Evolutionary conservation across 2,329 filamentous ascomycete genomes (phyloP).

Genomic region (Claviceps citrina): DNA sequence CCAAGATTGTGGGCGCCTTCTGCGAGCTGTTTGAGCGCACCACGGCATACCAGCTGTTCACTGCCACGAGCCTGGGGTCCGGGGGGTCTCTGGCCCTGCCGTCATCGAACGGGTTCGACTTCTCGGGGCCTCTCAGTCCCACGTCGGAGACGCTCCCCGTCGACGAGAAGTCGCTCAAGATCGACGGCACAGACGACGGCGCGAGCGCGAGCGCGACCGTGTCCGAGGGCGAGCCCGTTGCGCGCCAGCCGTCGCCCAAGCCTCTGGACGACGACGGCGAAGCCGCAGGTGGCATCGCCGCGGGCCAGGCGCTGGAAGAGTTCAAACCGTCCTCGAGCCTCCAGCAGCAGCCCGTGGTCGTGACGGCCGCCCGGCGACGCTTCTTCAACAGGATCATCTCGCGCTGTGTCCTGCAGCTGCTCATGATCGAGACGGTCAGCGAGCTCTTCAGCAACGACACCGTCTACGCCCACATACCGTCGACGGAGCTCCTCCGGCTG

Average conservation of each 20-base stretch:
- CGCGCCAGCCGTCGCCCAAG: constrained; percentile 14
- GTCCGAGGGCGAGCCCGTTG: constrained; percentile 19
- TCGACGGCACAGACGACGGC: constrained; percentile 37
- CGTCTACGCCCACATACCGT: constrained; percentile 88
- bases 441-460: constrained; percentile 96
- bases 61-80: constrained; percentile 49
- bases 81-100: constrained; percentile 36
- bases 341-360: constrained; percentile 78
- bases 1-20: constrained; percentile 86
- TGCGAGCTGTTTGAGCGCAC: constrained; percentile 90
- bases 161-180: constrained; percentile 44
- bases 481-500: constrained; percentile 69
- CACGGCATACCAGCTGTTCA: constrained; percentile 89
- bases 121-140: constrained; percentile 30
- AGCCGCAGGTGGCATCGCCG: constrained; percentile 15
- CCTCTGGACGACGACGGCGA: constrained; percentile 20
- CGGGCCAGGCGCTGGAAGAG: constrained; percentile 53
- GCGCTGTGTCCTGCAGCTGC: constrained; percentile 86
- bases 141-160: constrained; percentile 22
- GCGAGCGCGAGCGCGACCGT: constrained; percentile 13
- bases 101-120: constrained; percentile 35
- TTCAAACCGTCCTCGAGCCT: constrained; percentile 64
- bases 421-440: constrained; percentile 99
- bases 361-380: constrained; percentile 79
- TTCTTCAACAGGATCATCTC: constrained; percentile 99